Conservation (phyloP, 73 alveolate species). For the Blepharisma stoltei region DNA sequence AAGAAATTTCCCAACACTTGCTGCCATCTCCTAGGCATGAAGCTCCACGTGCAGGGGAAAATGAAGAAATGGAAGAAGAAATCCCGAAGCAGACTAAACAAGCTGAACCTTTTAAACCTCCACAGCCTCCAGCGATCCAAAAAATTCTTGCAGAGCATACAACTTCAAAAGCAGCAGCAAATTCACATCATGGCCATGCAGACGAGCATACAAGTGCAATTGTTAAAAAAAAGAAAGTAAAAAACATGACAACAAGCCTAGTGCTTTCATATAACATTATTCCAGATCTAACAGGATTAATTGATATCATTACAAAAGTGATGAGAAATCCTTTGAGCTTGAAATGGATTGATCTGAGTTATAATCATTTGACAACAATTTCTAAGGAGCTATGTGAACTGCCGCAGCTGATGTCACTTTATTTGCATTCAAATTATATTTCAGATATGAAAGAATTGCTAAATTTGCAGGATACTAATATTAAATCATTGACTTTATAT, state of each 20-base stretch:
- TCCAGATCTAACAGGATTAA: constrained; percentile 38
- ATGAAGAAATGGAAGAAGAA: constrained; percentile 18
- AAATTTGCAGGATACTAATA: constrained; percentile 64
- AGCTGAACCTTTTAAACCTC: constrained; percentile 27
- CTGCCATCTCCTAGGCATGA: background rate
- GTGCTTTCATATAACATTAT: constrained; percentile 42
- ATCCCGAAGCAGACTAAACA: background rate
- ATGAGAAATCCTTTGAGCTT: constrained; percentile 57
- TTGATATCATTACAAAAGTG: constrained; percentile 37
- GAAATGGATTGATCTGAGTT: constrained; percentile 80
- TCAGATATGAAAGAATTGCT: constrained; percentile 71
- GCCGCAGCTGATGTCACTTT: constrained; percentile 76
- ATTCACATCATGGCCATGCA: constrained; percentile 10
- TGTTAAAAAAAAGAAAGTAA: constrained; percentile 10
- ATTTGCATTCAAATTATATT: constrained; percentile 83
- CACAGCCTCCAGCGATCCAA: background rate
- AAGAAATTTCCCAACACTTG: background rate
- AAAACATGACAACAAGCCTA: constrained; percentile 1
- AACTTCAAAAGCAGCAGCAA: constrained; percentile 17
- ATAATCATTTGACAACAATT: constrained; percentile 67
- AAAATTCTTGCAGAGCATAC: constrained; percentile 12
- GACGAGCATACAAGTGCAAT: background rate
- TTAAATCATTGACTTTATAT: constrained; percentile 68
- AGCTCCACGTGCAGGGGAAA: background rate
- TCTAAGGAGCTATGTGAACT: constrained; percentile 67